phyloP scores from a whole-genome alignment of 495 filamentous ascomycete species.

The Aspergillus egyptiacus region DNA sequence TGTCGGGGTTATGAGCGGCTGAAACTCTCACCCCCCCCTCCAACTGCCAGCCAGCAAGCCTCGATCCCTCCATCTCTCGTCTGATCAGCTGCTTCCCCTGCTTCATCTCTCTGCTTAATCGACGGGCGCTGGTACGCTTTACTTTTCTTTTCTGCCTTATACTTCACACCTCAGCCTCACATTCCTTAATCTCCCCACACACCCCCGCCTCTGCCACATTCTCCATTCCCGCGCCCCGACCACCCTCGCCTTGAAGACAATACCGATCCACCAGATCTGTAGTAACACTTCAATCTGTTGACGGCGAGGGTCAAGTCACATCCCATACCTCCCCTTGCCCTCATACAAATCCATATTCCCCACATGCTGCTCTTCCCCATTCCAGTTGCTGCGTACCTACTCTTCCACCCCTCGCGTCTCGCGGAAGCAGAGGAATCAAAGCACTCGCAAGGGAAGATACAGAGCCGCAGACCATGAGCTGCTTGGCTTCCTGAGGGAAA shows the following conservation, averaged over 20 bases:
- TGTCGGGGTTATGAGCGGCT: slow-evolving; percentile 13
- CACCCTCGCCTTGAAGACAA: slow-evolving; percentile 17
- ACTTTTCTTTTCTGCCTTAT: slow-evolving; percentile 8
- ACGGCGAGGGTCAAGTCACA: slow-evolving; percentile 11
- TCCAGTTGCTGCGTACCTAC: slow-evolving; percentile 3
- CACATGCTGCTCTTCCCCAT: no score
- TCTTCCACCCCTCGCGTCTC: slow-evolving; percentile 4
- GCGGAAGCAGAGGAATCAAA: slow-evolving; percentile 1
- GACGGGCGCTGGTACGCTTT: slow-evolving; percentile 18
- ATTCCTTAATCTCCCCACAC: slow-evolving; percentile 14
- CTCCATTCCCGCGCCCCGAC: slow-evolving; percentile 15
- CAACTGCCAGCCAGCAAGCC: slow-evolving; percentile 4
- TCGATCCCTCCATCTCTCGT: slow-evolving; percentile 1
- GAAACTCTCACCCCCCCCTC: slow-evolving; percentile 1
- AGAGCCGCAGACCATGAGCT: slow-evolving; percentile 30
- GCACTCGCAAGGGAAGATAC: not conserved
- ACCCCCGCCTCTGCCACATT: slow-evolving; percentile 15
- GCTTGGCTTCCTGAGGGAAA: slow-evolving; percentile 26
- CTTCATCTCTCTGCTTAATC: not conserved
- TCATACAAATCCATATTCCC: slow-evolving; percentile 3
- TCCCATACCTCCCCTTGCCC: slow-evolving; percentile 3
- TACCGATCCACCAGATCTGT: slow-evolving; percentile 14
- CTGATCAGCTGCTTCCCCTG: slow-evolving; percentile 7
- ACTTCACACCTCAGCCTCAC: slow-evolving; percentile 11
- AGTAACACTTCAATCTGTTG: slow-evolving; percentile 15